phyloP scores from a whole-genome alignment of 2,329 filamentous ascomycete genomes.

The Diplocarpon mali region DNA sequence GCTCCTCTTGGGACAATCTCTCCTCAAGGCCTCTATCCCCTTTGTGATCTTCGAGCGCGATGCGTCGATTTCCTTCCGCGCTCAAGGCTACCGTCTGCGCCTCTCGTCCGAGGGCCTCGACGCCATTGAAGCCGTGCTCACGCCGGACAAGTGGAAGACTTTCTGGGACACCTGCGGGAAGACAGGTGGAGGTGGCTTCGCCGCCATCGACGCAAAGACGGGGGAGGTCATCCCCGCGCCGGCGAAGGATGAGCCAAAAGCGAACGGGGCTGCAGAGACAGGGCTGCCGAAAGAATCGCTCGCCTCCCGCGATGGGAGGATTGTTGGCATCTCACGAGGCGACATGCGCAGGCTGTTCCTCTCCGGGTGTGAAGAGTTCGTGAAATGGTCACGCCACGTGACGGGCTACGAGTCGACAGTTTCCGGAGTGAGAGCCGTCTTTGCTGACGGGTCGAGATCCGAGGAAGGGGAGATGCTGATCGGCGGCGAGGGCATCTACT shows the following conservation, averaged over 20 bases:
- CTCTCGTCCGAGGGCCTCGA: slow-evolving; percentile 45
- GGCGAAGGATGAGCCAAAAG: slow-evolving; percentile 6
- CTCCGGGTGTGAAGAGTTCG: slow-evolving; percentile 40
- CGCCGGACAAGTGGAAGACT: slow-evolving; percentile 34
- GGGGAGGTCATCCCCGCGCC: slow-evolving; percentile 32
- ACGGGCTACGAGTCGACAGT: slow-evolving; percentile 45
- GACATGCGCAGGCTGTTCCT: slow-evolving; percentile 52
- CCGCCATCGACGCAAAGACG: slow-evolving; percentile 40
- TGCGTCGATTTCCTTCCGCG: slow-evolving; percentile 41
- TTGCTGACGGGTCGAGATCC: slow-evolving; percentile 48
- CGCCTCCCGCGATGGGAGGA: slow-evolving; percentile 42
- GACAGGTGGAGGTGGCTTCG: slow-evolving; percentile 44
- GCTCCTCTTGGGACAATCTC: slow-evolving; percentile 29
- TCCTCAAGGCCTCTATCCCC: slow-evolving; percentile 28
- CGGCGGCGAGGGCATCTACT: slow-evolving; percentile 53
- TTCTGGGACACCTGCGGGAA: slow-evolving; percentile 51
- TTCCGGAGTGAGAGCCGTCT: slow-evolving; percentile 44
- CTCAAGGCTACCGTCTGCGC: slow-evolving; percentile 51
- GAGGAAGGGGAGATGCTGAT: slow-evolving; percentile 47
- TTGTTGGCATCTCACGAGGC: slow-evolving; percentile 50
- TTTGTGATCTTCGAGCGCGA: slow-evolving; percentile 34
- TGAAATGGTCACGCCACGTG: slow-evolving; percentile 46
- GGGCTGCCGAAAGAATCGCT: slow-evolving; percentile 26
- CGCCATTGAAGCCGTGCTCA: slow-evolving; percentile 48
- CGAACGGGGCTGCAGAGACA: slow-evolving; percentile 22